phyloP scores from a whole-genome alignment of 257 asterid genomes.

The Lavandula angustifolia region DNA sequence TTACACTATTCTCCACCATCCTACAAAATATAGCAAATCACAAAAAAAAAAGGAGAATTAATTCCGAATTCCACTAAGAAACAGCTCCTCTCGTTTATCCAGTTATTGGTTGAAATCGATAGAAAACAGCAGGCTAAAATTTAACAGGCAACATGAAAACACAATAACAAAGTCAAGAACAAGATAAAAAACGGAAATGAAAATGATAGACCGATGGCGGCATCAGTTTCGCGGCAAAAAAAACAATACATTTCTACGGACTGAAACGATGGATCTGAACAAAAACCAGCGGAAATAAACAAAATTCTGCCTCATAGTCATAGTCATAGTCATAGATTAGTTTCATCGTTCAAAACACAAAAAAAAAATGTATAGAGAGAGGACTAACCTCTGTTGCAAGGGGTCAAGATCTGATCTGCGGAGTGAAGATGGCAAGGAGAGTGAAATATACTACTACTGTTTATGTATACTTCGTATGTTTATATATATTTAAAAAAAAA shows the following conservation, averaged over 20 bases:
- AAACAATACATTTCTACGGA: background rate
- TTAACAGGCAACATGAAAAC: background rate
- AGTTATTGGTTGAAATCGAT: constrained; percentile 5
- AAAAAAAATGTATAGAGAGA: background rate
- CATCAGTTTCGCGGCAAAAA: constrained; percentile 13
- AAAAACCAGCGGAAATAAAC: constrained; percentile 5
- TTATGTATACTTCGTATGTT: background rate
- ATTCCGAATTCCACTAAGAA: constrained; percentile 16
- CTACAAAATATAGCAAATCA: background rate
- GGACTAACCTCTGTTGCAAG: constrained; percentile 29
- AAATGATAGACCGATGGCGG: constrained; percentile 11
- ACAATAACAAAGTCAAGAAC: background rate
- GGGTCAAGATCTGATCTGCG: constrained; percentile 40
- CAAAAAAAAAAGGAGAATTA: background rate
- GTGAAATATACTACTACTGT: constrained; percentile 15
- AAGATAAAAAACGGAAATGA: no score
- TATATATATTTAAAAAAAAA: no score
- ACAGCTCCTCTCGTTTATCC: background rate
- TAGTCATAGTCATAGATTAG: no score
- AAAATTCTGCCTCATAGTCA: background rate
- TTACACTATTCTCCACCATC: background rate
- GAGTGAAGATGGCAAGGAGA: constrained; percentile 33
- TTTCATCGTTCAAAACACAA: background rate
- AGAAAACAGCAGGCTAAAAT: background rate
- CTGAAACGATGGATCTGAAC: constrained; percentile 37